Evolutionary conservation across 345 rosid genomes (phyloP), one percentile per base, ranked within the genome.

Genomic region (Fremontodendron californicum): DNA sequence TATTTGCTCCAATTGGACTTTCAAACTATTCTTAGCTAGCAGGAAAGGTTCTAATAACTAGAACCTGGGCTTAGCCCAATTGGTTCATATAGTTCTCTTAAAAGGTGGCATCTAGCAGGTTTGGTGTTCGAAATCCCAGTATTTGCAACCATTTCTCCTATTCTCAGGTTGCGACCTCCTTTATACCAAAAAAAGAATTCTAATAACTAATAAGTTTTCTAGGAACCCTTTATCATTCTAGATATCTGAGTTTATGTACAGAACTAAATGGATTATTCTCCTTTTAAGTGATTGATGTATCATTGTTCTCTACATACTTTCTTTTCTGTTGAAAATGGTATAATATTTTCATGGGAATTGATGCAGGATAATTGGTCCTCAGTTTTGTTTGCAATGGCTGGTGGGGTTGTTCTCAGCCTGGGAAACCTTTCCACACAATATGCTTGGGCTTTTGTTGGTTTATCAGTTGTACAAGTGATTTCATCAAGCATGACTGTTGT

Each of bases 371-470:
- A 92, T 49, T 92, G 92, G 91, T 88, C 94, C 0, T 90, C 94
- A 1, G 89, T 92, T 39, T 31, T 91, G 81, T 82, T 94, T 70
- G 97, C 98, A 35, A 87, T 92, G 88, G 90, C 77, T 6, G 96
- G 97, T 49, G 98, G 97, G 3, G 49, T 92, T 65, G 87, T 90
- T 70, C 96, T 92, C 9, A 92, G 94, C 87, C 72, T 92, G 0
- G 97, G 97, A 66, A 92, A 92, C 78, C 82, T 94, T 71, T 73
- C 93, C 31, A 84, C 97, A 35, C 97, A 90, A 73, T 91, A 94
- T 62, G 97, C 96, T 27, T 89, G 88, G 85, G 95, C 97, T 67
- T 89, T 88, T 73, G 94, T 90, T 16, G 97, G 97, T 43, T 85
- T 94, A 78, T 90, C 97, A 2, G 93, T 94, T 8, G 89, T 92